Evolutionary conservation across 2,329 filamentous ascomycete species (phyloP), one percentile per base, ranked within the genome.

Genomic region (Ciborinia camelliae): DNA sequence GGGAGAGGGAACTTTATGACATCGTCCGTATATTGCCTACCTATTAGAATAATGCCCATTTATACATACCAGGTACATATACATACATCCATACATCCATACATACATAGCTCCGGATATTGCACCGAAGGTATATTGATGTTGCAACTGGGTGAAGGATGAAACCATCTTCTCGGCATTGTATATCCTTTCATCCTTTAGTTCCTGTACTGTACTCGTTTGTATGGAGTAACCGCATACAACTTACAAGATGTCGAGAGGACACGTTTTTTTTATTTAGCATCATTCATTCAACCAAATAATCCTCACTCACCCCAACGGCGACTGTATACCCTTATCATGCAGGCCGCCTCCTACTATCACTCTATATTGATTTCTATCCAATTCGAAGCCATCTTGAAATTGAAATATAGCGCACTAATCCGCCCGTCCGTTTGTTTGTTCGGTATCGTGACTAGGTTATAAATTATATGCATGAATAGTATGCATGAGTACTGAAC

Each of bases 61-160:
- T 3, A 32, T 57, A 30, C 23, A 20, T 43, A 43, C 41, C 3
- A 41, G 6, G 6, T 50, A 30, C 47, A 51, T 51, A 32, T 52
- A 58, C 28, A 47, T 58, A 47, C 20, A n/a, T n/a, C n/a, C n/a
- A 32, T 52, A 58, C 28, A 47, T 58, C 35, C 20, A 30, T 26
- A 51, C 32, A 32, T 52, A 58, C 28, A 47, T 58, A 47, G 12
- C 41, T 58, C 54, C 54, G 54, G 41, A 35, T 12, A 58, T 58
- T 58, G 54, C 54, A 58, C 54, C 54, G 54, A 58, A 47, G 28
- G 10, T 26, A 35, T 18, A 58, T 58, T 58, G 54, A 58, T 10
- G 41, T 58, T 58, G 41, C 54, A 58, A 45, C 35, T 47, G 28
- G 54, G 55, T 58, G n/a, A 57, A 57, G 39, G 10, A 43, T 45